Evolutionary conservation across 176 grass and related monocot species (phyloP), one percentile per base, ranked within the genome.

Genomic region (Zoysia pacifica): DNA sequence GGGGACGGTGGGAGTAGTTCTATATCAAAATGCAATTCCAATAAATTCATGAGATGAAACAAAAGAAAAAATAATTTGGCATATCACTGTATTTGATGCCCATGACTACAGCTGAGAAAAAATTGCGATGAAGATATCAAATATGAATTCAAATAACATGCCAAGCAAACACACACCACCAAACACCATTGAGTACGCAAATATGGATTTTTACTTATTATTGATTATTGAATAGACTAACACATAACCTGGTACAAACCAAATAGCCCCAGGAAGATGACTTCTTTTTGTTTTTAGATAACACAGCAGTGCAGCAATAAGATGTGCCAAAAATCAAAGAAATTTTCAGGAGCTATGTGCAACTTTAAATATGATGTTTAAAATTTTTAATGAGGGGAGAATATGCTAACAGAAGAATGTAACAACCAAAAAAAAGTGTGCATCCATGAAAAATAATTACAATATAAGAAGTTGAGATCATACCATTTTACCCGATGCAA

Each of bases 401-500:
- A 10, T 35, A n/a, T 67, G 3, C 35, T 18, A 35, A 5, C 67
- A 69, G n/a, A 79, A 53, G 40, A 65, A 20, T 65, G 10, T 79
- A 79, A 45, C 28, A 64, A 48, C n/a, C 13, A 12, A 52, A 79
- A 12, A 3, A 73, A 66, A 39, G 53, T 65, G 58, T 37, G 56
- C 7, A 65, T 42, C 0, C 6, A 70, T 59, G 50, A 62, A 28
- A 19, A 37, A 36, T 7, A 2, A 66, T 60, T 20, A 74, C 2
- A 42, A 9, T 15, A 50, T 48, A 67, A 10, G n/a, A 79, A 37
- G 40, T 59, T 76, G 19, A 44, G 65, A 63, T 51, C 76, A 54
- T 87, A 99, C 96, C 96, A 99, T 99, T 93, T 99, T 99, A 52
- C 96, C 96, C 2, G 96, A 99, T 35, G 96, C 96, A 51, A 99